Percentiles rank a stretch among this genome's conserved stretches.
Conservation (phyloP, 1,139 yeast species). For the Geotrichum phurueaensis region DNA sequence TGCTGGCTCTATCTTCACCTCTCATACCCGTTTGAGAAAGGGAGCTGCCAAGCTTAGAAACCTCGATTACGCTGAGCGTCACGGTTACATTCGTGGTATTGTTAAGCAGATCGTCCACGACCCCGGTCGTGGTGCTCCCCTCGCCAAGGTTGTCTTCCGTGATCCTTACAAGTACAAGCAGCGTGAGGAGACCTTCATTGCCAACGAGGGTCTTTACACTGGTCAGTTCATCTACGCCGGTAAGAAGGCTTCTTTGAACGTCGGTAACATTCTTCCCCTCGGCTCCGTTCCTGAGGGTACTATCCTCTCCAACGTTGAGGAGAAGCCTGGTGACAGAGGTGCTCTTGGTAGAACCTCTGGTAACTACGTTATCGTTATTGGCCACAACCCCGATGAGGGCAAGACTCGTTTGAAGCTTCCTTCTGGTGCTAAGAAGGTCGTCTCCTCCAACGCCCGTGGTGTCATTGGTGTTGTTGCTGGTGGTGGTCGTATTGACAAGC, state of each 20-base stretch:
- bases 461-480: constrained; percentile 99
- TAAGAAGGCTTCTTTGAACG: constrained; percentile 95
- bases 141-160: constrained; percentile 98
- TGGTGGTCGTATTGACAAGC: constrained; percentile 99
- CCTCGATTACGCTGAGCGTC: constrained; percentile 98
- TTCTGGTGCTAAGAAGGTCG: constrained; percentile 96
- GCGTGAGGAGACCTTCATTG: constrained; percentile 98
- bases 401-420: constrained; percentile 99
- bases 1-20: constrained; percentile 99
- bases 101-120: constrained; percentile 98
- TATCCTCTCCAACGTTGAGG: constrained; percentile 96
- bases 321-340: constrained; percentile 99
- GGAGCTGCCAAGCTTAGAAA: constrained; percentile 99
- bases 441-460: constrained; percentile 97
- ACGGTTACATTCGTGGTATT: constrained; percentile 98
- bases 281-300: constrained; percentile 99
- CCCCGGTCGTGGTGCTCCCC: constrained; percentile 99
- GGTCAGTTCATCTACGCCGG: constrained; percentile 99
- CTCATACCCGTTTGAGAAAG: constrained; percentile 99
- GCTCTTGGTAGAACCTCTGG: constrained; percentile 99
- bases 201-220: constrained; percentile 99
- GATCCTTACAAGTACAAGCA: constrained; percentile 98
- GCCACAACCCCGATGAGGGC: constrained; percentile 98
- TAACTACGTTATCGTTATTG: constrained; percentile 97
- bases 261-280: constrained; percentile 96